Percentiles rank a stretch among this genome's conserved stretches.
These are phyloP conservation scores for Neurospora sublineolata DNA, from an alignment of 495 filamentous ascomycete genomes.

Conservation along the genomic window DNA sequence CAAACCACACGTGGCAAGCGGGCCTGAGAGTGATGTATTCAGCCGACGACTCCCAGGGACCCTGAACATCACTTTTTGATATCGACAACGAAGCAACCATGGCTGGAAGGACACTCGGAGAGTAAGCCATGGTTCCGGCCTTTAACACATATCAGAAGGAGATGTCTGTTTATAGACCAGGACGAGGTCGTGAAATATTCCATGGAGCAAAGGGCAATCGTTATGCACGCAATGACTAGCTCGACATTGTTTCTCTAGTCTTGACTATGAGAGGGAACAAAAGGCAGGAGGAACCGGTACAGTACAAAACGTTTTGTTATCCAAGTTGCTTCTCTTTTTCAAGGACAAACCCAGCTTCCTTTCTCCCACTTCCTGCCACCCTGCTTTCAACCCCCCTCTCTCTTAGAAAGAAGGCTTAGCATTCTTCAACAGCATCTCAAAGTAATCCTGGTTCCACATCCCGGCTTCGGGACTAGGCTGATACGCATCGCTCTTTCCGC, in stretches of 20 bases:
- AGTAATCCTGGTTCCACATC: slow-evolving; percentile 69
- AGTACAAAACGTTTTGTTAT: background rate
- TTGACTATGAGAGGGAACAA: background rate
- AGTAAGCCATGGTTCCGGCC: background rate
- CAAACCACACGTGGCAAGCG: background rate
- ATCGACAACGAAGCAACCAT: background rate
- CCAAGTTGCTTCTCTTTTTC: background rate
- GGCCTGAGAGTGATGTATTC: background rate
- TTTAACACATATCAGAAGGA: background rate
- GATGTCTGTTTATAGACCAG: background rate
- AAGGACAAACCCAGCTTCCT: background rate
- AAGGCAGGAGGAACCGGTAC: background rate
- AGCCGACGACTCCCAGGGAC: background rate
- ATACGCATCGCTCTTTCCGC: slow-evolving; percentile 48
- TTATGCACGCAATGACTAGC: background rate
- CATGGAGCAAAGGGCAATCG: background rate
- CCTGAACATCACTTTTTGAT: background rate
- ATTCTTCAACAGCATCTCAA: slow-evolving; percentile 57
- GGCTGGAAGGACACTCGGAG: background rate
- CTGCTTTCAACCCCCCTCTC: background rate
- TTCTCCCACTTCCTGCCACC: background rate
- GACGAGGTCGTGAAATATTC: background rate
- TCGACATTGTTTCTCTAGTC: background rate
- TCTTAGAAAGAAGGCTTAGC: slow-evolving; percentile 46
- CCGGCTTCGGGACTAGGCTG: slow-evolving; percentile 71